Conservation (phyloP, 306 rosid species). For the Quercus cerris region DNA sequence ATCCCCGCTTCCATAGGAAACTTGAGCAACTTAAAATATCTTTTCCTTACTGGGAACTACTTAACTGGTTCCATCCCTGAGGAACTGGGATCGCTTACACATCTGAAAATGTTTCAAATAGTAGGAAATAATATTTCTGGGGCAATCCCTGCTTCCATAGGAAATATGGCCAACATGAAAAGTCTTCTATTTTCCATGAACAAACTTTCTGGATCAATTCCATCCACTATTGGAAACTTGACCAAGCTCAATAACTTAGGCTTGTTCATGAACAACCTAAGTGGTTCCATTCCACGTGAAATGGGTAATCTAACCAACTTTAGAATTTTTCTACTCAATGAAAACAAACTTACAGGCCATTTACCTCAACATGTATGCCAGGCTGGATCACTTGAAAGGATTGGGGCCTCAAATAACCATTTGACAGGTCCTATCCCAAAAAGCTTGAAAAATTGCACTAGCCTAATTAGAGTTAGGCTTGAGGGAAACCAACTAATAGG, state of each 20-base stretch:
- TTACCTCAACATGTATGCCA: not conserved
- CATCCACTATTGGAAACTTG: conserved; percentile 12
- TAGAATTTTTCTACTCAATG: not conserved
- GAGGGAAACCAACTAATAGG: conserved; percentile 28
- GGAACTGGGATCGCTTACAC: not conserved
- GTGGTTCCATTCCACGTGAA: not conserved
- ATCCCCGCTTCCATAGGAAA: not conserved
- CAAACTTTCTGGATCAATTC: conserved; percentile 9
- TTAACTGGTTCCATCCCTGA: not conserved
- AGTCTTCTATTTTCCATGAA: not conserved
- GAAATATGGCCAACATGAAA: not conserved
- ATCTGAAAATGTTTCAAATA: not conserved
- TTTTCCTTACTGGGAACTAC: not conserved
- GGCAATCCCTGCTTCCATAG: conserved; percentile 12
- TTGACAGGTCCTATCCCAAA: conserved; percentile 8
- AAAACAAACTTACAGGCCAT: not conserved
- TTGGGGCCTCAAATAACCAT: not conserved
- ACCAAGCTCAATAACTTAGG: not conserved
- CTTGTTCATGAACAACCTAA: not conserved
- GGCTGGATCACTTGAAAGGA: not conserved
- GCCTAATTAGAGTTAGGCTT: conserved; percentile 26
- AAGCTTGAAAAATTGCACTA: conserved; percentile 19
- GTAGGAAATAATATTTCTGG: not conserved
- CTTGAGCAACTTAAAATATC: not conserved
- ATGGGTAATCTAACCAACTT: not conserved